Conservation (phyloP, 345 rosid species). For the Lepidium aucheri region DNA sequence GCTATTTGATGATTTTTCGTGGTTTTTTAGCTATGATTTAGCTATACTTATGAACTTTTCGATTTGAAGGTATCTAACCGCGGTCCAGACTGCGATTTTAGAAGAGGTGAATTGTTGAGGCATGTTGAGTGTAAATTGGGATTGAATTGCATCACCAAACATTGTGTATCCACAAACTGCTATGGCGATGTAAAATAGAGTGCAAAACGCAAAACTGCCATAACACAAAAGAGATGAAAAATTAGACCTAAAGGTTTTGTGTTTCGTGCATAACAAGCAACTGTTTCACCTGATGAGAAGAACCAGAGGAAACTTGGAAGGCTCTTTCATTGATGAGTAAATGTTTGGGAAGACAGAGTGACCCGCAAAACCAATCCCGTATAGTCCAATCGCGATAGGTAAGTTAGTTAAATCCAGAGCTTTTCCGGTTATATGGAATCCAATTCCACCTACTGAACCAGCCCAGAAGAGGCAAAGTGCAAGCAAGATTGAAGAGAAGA, state of each 20-base stretch:
- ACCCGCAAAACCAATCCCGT: constrained; percentile 48
- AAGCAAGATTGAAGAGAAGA: constrained; percentile 49
- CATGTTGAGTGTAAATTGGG: constrained; percentile 78
- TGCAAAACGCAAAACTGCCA: constrained; percentile 58
- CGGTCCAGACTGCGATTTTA: constrained; percentile 58
- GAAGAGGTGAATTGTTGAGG: constrained; percentile 48
- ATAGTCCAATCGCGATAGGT: constrained; percentile 62
- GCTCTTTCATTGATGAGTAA: constrained; percentile 71
- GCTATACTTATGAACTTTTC: too few species aligned
- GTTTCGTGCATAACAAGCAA: not conserved
- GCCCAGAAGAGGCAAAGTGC: constrained; percentile 76
- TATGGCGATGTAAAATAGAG: constrained; percentile 37
- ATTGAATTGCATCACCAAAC: constrained; percentile 60
- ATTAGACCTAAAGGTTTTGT: not conserved
- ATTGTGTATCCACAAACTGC: constrained; percentile 66
- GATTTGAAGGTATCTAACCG: constrained; percentile 29
- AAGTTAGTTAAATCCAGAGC: constrained; percentile 42
- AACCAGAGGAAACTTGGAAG: constrained; percentile 46
- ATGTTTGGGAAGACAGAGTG: constrained; percentile 74
- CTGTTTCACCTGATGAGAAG: constrained; percentile 40
- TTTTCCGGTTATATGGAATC: constrained; percentile 50
- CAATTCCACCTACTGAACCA: constrained; percentile 45
- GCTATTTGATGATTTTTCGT: too few species aligned
- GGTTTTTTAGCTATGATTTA: too few species aligned
- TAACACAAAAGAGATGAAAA: not conserved